A percentile compares a stretch with the other conserved stretches of the same genome.
Conservation (phyloP, 2,329 filamentous ascomycete genomes). For the Pseudogymnoascus sp. region DNA sequence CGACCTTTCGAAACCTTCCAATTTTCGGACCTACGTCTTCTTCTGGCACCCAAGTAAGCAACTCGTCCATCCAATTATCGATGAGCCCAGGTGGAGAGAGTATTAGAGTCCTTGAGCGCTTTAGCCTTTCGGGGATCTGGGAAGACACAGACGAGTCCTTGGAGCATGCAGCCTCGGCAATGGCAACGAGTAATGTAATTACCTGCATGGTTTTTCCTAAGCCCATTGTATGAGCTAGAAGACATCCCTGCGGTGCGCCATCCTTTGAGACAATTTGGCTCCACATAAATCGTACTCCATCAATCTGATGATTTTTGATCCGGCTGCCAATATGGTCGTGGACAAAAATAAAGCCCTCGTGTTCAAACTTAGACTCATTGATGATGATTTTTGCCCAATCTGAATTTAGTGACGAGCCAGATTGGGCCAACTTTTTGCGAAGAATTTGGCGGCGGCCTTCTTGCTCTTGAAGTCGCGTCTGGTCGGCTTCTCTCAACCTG, state of each 20-base stretch:
- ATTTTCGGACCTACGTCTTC: constrained; percentile 34
- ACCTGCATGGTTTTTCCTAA: constrained; percentile 89
- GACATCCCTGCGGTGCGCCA: constrained; percentile 54
- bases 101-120: constrained; percentile 56
- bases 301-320: constrained; percentile 74
- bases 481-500: constrained; percentile 47
- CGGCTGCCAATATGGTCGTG: constrained; percentile 51
- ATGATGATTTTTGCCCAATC: constrained; percentile 47
- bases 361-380: constrained; percentile 56
- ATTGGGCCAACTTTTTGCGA: constrained; percentile 38
- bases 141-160: constrained; percentile 44
- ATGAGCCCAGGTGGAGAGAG: constrained; percentile 68
- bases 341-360: constrained; percentile 55
- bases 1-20: constrained; percentile 49
- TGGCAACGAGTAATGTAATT: constrained; percentile 70
- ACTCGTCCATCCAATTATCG: constrained; percentile 76
- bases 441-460: constrained; percentile 42
- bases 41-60: constrained; percentile 58
- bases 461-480: constrained; percentile 45
- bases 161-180: constrained; percentile 59
- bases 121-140: constrained; percentile 63
- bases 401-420: constrained; percentile 36
- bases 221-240: constrained; percentile 86
- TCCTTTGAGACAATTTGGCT: constrained; percentile 61
- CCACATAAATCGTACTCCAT: constrained; percentile 83